phyloP scores from a whole-genome alignment of 2,329 filamentous ascomycete species.

The Aspergillus chevalieri region DNA sequence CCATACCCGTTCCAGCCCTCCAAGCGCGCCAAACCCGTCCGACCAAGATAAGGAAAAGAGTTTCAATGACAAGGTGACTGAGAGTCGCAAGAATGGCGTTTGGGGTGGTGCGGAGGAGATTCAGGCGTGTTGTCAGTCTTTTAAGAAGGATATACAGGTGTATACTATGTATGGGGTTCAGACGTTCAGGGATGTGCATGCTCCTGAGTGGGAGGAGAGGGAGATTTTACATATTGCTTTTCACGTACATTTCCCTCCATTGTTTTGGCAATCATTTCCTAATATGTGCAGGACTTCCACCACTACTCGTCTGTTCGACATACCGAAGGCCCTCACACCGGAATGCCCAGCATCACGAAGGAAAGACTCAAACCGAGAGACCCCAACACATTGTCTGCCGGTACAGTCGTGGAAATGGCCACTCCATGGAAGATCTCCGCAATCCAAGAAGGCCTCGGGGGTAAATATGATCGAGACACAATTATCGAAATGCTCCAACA shows the following conservation, averaged over 20 bases:
- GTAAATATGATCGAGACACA: constrained; percentile 43
- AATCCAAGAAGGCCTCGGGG: constrained; percentile 48
- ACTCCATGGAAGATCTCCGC: constrained; percentile 52
- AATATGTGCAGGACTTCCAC: constrained; percentile 49
- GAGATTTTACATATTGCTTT: constrained; percentile 54
- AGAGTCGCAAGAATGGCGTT: constrained; percentile 55
- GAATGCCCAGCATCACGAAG: constrained; percentile 44
- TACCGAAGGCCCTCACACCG: constrained; percentile 52
- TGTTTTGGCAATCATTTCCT: constrained; percentile 4
- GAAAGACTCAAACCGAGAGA: constrained; percentile 15
- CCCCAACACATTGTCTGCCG: not conserved
- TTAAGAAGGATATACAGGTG: constrained; percentile 57
- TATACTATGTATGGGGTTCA: constrained; percentile 43
- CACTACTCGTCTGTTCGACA: constrained; percentile 64
- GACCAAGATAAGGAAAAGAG: constrained; percentile 52
- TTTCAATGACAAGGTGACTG: constrained; percentile 52
- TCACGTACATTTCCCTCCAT: constrained; percentile 45
- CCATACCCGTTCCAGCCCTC: constrained; percentile 41
- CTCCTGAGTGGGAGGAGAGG: constrained; percentile 27
- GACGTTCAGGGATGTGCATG: constrained; percentile 42
- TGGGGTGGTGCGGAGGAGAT: constrained; percentile 65
- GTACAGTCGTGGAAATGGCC: constrained; percentile 32
- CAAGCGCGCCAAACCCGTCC: constrained; percentile 39
- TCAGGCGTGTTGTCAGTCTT: constrained; percentile 58
- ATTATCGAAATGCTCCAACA: constrained; percentile 50